Conservation (phyloP, 257 asterid species). For the Echium plantagineum region DNA sequence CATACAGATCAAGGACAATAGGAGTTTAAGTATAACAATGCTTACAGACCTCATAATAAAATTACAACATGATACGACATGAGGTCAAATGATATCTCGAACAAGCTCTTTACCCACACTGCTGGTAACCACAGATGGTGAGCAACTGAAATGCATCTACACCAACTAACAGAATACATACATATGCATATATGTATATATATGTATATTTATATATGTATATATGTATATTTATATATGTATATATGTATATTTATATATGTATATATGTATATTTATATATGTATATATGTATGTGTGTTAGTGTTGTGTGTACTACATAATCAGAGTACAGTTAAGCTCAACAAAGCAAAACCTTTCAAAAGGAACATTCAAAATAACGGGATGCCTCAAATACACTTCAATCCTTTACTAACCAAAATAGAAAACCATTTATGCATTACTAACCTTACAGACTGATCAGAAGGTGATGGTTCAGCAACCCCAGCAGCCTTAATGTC, state of each 20-base stretch:
- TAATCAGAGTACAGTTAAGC: no score
- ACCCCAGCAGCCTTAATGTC: conserved; percentile 21
- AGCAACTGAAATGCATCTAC: not conserved
- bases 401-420: not conserved
- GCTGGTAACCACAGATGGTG: not conserved
- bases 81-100: not conserved
- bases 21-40: conserved; percentile 6
- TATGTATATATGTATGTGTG: no score
- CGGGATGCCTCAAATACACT: not conserved
- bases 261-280: no score
- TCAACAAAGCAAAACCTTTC: not conserved
- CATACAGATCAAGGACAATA: conserved; percentile 19
- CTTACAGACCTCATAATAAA: not conserved
- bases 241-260: no score
- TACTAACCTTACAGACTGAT: conserved; percentile 46
- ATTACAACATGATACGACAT: not conserved
- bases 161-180: no score
- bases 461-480: conserved; percentile 35
- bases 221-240: no score
- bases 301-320: no score
- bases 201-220: no score
- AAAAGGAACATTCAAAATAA: not conserved
- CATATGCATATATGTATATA: no score
- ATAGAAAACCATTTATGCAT: not conserved
- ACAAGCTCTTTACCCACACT: not conserved